Conservation (phyloP, 2,329 filamentous ascomycete species). For the Gnomoniopsis sp. region DNA sequence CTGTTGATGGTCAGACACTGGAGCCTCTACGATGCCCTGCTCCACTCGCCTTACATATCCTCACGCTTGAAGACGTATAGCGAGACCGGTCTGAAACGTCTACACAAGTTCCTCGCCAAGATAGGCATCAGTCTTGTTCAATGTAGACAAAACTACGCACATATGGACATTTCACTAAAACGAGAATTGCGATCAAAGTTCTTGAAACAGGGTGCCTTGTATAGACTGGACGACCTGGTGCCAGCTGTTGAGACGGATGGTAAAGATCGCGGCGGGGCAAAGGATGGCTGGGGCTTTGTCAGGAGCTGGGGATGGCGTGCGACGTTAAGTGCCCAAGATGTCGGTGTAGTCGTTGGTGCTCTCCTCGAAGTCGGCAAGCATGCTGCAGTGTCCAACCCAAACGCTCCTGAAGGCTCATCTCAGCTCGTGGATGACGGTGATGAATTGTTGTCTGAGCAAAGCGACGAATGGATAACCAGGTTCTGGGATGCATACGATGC, state of each 20-base stretch:
- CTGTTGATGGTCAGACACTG: conserved; percentile 93
- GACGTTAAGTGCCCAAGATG: conserved; percentile 87
- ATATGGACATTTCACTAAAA: conserved; percentile 98
- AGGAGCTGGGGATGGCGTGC: conserved; percentile 97
- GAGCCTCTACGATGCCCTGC: conserved; percentile 98
- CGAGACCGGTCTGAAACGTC: conserved; percentile 78
- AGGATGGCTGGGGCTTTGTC: conserved; percentile 96
- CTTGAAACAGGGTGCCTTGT: conserved; percentile 86
- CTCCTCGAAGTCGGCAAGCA: conserved; percentile 85
- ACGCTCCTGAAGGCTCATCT: conserved; percentile 28
- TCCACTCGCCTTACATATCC: conserved; percentile 93
- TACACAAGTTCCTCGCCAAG: conserved; percentile 93
- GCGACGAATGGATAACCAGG: conserved; percentile 62
- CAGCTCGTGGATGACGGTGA: conserved; percentile 44
- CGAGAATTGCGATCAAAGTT: conserved; percentile 80
- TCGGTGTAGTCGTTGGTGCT: conserved; percentile 87
- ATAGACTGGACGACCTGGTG: conserved; percentile 91
- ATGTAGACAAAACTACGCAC: conserved; percentile 92
- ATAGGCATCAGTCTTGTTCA: conserved; percentile 95
- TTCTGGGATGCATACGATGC: conserved; percentile 74
- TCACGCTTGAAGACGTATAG: conserved; percentile 93
- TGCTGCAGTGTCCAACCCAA: conserved; percentile 31
- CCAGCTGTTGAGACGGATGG: conserved; percentile 72
- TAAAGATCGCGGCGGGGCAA: conserved; percentile 65
- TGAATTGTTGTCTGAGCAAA: conserved; percentile 47